A percentile compares a stretch with the other conserved stretches of the same genome.
phyloP scores from a whole-genome alignment of 768 basidiomycete species.

The Mycena metata region DNA sequence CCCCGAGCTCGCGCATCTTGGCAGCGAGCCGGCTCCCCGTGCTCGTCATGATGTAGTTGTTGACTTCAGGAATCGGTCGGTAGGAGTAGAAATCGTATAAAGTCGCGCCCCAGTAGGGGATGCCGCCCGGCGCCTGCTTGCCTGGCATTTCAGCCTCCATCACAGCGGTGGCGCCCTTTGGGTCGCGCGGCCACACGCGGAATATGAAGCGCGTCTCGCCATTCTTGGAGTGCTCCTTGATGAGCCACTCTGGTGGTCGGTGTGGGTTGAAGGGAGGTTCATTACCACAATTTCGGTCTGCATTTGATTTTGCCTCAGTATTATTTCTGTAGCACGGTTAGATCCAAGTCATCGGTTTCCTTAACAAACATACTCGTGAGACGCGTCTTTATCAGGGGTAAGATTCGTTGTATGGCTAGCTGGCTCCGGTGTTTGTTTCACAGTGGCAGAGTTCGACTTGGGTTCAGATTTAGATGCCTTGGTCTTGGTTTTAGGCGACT shows the following conservation, averaged over 20 bases:
- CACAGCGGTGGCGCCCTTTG: conserved; percentile 40
- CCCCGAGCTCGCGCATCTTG: conserved; percentile 53
- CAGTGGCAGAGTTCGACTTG: too few relatives aligned
- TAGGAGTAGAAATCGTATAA: conserved; percentile 57
- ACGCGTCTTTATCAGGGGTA: background rate
- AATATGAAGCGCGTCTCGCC: conserved; percentile 43
- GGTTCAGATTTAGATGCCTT: too few relatives aligned
- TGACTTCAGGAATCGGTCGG: conserved; percentile 39
- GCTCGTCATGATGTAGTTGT: conserved; percentile 39
- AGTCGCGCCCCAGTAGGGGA: conserved; percentile 58
- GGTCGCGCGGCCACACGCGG: conserved; percentile 50
- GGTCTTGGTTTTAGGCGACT: background rate
- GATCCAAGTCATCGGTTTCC: background rate
- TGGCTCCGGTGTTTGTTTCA: too few relatives aligned
- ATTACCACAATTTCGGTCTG: background rate
- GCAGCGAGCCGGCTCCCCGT: conserved; percentile 53
- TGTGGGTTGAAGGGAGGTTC: conserved; percentile 13
- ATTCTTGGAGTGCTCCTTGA: conserved; percentile 5
- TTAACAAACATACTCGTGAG: background rate
- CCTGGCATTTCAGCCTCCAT: conserved; percentile 41
- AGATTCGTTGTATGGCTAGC: too few relatives aligned
- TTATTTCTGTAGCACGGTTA: background rate
- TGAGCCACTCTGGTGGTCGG: conserved; percentile 9
- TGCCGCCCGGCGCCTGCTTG: conserved; percentile 49
- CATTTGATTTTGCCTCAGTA: background rate